Percentiles rank a stretch among this genome's conserved stretches.
These are phyloP conservation scores for Fusarium continuum DNA, from an alignment of 2,329 filamentous ascomycete genomes.

Conservation along the genomic window DNA sequence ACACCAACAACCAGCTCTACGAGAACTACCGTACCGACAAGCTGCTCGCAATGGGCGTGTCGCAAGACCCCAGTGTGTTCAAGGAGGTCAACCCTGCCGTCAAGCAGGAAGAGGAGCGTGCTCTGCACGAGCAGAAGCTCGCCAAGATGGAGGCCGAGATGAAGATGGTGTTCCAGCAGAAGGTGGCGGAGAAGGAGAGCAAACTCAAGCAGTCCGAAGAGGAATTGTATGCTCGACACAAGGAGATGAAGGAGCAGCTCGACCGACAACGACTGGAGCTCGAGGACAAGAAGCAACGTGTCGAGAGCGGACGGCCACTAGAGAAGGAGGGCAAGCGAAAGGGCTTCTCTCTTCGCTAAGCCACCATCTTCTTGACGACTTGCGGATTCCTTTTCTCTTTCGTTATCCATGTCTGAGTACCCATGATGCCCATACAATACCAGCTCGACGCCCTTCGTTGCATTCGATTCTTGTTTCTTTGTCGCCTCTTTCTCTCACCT, in stretches of 20 bases:
- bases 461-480: conserved; percentile 56
- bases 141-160: conserved; percentile 99
- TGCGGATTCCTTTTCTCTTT: conserved; percentile 42
- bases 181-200: conserved; percentile 99
- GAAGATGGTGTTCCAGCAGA: conserved; percentile 99
- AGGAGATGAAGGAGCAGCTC: conserved; percentile 99
- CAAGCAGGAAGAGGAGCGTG: conserved; percentile 99
- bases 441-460: conserved; percentile 64
- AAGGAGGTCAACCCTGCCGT: conserved; percentile 99
- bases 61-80: conserved; percentile 98
- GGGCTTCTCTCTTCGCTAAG: conserved; percentile 97
- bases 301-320: conserved; percentile 94
- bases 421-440: conserved; percentile 69
- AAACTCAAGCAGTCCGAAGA: conserved; percentile 99
- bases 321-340: conserved; percentile 99
- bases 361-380: conserved; percentile 35
- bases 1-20: conserved; percentile 98
- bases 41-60: conserved; percentile 97
- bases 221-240: conserved; percentile 95
- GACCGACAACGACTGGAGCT: conserved; percentile 94
- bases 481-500: conserved; percentile 49
- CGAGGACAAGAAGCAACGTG: conserved; percentile 96
- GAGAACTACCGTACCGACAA: conserved; percentile 99
- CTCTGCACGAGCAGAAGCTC: conserved; percentile 98
- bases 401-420: conserved; percentile 65